Percentiles rank a stretch among this genome's conserved stretches.
phyloP scores from a whole-genome alignment of 2,329 filamentous ascomycete genomes.

The Blastomyces parvus region DNA sequence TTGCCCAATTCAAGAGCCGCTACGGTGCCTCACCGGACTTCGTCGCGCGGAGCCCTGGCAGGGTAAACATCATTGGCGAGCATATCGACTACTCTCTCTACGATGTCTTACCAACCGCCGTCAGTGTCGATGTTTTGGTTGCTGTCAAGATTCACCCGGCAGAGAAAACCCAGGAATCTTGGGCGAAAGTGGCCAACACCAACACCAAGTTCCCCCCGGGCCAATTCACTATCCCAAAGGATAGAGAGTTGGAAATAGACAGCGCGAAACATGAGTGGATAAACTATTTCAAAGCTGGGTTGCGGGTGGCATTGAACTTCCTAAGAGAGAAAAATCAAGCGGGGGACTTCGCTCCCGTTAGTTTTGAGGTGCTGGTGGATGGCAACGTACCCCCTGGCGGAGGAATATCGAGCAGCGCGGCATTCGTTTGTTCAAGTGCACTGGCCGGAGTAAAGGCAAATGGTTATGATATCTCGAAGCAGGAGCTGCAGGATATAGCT shows the following conservation, averaged over 20 bases:
- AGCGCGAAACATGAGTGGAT: constrained; percentile 83
- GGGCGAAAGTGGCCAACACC: constrained; percentile 72
- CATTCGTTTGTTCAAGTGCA: constrained; percentile 83
- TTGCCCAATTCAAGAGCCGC: constrained; percentile 57
- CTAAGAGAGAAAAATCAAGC: constrained; percentile 52
- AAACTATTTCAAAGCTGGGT: constrained; percentile 94
- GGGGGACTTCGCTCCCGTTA: constrained; percentile 54
- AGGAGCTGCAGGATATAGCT: constrained; percentile 79
- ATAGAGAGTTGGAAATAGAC: constrained; percentile 66
- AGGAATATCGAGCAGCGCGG: constrained; percentile 85
- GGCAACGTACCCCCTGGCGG: constrained; percentile 87
- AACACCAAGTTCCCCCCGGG: constrained; percentile 65
- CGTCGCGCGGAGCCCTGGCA: constrained; percentile 78
- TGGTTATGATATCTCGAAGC: constrained; percentile 76
- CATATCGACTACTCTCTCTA: constrained; percentile 99
- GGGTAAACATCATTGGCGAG: constrained; percentile 97
- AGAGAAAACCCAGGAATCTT: constrained; percentile 39
- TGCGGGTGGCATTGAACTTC: constrained; percentile 70
- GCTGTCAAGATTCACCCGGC: constrained; percentile 54
- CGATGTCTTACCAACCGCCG: constrained; percentile 89
- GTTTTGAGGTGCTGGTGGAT: constrained; percentile 83
- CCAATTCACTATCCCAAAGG: constrained; percentile 60
- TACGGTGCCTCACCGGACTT: constrained; percentile 69
- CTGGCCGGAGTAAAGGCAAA: constrained; percentile 82
- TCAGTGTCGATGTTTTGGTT: constrained; percentile 81